Evolutionary conservation across 495 filamentous ascomycete species (phyloP), one percentile per base, ranked within the genome.

Genomic region (Rusavskia elegans): DNA sequence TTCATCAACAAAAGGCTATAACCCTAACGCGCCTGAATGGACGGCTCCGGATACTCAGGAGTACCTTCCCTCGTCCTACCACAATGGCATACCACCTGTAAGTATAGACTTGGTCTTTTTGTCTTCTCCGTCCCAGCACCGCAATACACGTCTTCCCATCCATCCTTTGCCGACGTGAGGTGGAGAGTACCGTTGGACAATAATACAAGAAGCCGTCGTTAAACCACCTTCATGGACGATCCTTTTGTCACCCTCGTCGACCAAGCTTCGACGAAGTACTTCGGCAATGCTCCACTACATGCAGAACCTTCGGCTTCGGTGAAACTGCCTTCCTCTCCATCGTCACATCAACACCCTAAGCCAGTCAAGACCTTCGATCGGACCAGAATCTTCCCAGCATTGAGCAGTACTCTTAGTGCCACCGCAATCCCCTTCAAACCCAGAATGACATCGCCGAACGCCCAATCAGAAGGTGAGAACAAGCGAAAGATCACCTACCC

Each of bases 21-120:
- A 62, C 52, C 59, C 59, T 48, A 66, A 66, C 51, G 66, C 68
- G 21, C 63, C 71, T 13, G 77, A 82, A 51, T 80, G 77, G 76
- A 66, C 71, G 20, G 66, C 71, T 13, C 71, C 74, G 0, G 78
- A 85, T n/a, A 79, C 81, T 50, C 73, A 78, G 53, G 87, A 94
- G 54, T 92, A 90, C 61, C 76, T 85, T n/a, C 85, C 87, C 30
- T 80, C 83, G 59, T 76, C 71, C n/a, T 89, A 81, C 62, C 82
- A 85, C 51, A 53, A 74, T 32, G 67, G 73, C 20, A 77, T 35
- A 35, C 32, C 79, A 49, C 67, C 79, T 55, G 85, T 87, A 76
- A 63, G 77, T 66, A 13, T 44, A 19, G 39, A 42, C 29, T 32
- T 49, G 10, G 4, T 45, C 19, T 57, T 19, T 49, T 44, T 35